phyloP scores from a whole-genome alignment of 805 yeast genomes.

The Scheffersomyces lignosus region DNA sequence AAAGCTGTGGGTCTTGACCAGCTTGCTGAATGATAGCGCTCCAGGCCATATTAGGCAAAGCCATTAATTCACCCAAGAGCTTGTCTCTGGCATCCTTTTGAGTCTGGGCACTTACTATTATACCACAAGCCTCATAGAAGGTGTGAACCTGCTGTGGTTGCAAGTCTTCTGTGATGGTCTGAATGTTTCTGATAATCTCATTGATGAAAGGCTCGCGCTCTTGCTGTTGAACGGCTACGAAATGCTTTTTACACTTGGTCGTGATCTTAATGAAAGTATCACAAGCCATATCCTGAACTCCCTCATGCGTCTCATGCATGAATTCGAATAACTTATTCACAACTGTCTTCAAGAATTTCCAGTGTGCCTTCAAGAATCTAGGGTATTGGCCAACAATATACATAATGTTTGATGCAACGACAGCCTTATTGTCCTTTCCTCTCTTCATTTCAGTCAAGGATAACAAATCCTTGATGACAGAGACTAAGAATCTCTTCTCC shows the following conservation, averaged over 20 bases:
- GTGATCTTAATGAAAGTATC: conserved; percentile 97
- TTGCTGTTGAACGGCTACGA: conserved; percentile 81
- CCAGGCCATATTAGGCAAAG: conserved; percentile 94
- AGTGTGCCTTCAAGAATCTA: conserved; percentile 93
- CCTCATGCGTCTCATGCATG: conserved; percentile 99
- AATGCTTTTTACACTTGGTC: conserved; percentile 91
- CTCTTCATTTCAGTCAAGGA: conserved; percentile 93
- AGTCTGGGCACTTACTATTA: conserved; percentile 85
- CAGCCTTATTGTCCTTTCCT: conserved; percentile 98
- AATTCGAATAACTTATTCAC: conserved; percentile 94
- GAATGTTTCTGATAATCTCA: conserved; percentile 82
- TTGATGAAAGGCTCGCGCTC: conserved; percentile 90
- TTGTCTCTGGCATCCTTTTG: conserved; percentile 67
- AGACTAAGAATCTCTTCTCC: conserved; percentile 91
- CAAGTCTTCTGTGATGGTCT: conserved; percentile 83
- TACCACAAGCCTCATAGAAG: conserved; percentile 96
- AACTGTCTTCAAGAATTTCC: conserved; percentile 96
- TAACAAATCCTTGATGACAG: conserved; percentile 88
- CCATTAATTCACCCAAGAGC: conserved; percentile 77
- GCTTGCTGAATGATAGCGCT: conserved; percentile 82
- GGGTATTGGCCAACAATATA: conserved; percentile 99
- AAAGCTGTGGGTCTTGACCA: conserved; percentile 74
- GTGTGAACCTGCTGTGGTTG: conserved; percentile 98
- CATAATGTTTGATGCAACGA: conserved; percentile 99
- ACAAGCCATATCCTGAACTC: conserved; percentile 99